phyloP scores from a whole-genome alignment of 139 green algal species.

The Chlamydomonas eustigma region DNA sequence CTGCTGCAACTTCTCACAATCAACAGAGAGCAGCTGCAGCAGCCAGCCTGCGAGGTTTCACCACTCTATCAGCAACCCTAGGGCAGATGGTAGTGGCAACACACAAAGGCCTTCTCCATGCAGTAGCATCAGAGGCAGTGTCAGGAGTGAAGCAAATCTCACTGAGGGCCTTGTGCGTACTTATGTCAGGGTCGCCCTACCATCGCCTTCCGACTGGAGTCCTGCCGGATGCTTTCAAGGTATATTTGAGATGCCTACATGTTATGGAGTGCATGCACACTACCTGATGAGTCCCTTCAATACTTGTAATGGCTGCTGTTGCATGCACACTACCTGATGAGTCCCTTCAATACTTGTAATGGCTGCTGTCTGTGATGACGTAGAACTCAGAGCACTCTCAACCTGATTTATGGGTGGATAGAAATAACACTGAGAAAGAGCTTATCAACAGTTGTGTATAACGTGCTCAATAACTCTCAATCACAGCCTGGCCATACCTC shows the following conservation, averaged over 20 bases:
- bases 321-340: no score
- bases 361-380: no score
- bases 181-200: conserved; percentile 47
- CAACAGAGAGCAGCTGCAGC: not conserved
- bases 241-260: not conserved
- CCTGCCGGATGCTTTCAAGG: conserved; percentile 24
- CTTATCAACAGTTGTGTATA: no score
- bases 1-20: not conserved
- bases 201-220: conserved; percentile 53
- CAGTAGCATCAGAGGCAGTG: not conserved
- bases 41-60: conserved; percentile 48
- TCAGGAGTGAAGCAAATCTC: not conserved
- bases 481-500: no score
- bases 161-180: conserved; percentile 51
- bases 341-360: no score
- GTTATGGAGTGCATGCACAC: no score
- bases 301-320: no score
- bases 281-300: no score
- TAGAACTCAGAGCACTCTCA: no score
- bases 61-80: conserved; percentile 56
- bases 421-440: no score
- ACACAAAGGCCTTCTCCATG: conserved; percentile 40
- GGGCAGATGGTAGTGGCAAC: conserved; percentile 40
- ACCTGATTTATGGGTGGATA: no score
- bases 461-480: no score